Evolutionary conservation across 1,284 basidiomycete species (phyloP).

Genomic region (Apiotrichum akiyoshidainum): DNA sequence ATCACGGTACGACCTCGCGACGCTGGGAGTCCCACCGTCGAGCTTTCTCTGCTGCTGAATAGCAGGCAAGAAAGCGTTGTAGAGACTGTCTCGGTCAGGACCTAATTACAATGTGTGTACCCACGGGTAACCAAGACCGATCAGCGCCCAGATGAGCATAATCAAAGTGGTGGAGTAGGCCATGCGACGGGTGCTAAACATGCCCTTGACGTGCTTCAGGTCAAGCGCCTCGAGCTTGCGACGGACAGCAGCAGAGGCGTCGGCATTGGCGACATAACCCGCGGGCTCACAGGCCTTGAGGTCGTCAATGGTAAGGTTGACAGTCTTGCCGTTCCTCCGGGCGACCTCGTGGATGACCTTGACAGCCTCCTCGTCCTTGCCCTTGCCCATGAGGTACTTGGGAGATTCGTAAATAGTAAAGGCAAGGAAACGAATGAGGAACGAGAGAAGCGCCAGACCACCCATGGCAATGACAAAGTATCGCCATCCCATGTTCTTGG

Average conservation of each 20-base stretch:
- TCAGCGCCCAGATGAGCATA: slow-evolving; percentile 60
- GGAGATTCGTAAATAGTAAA: slow-evolving; percentile 60
- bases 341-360: slow-evolving; percentile 55
- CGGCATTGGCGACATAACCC: slow-evolving; percentile 17
- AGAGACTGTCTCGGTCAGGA: slow-evolving; percentile 3
- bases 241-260: slow-evolving; percentile 27
- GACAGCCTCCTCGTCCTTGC: slow-evolving; percentile 61
- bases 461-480: slow-evolving; percentile 60
- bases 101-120: neutral
- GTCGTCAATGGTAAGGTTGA: slow-evolving; percentile 56
- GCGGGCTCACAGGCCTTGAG: slow-evolving; percentile 47
- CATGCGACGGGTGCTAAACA: slow-evolving; percentile 57
- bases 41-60: slow-evolving; percentile 53
- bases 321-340: slow-evolving; percentile 55
- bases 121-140: slow-evolving; percentile 62
- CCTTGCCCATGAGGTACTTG: slow-evolving; percentile 54
- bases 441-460: slow-evolving; percentile 53
- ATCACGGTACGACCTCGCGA: slow-evolving; percentile 56
- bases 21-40: slow-evolving; percentile 36
- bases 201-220: slow-evolving; percentile 55
- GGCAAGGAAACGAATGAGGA: slow-evolving; percentile 41
- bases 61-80: slow-evolving; percentile 57
- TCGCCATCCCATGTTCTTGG: slow-evolving; percentile 40
- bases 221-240: slow-evolving; percentile 51
- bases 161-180: slow-evolving; percentile 58